Conservation (phyloP, 192 early-diverging fungal species). For the Mycoemilia scoparia region DNA sequence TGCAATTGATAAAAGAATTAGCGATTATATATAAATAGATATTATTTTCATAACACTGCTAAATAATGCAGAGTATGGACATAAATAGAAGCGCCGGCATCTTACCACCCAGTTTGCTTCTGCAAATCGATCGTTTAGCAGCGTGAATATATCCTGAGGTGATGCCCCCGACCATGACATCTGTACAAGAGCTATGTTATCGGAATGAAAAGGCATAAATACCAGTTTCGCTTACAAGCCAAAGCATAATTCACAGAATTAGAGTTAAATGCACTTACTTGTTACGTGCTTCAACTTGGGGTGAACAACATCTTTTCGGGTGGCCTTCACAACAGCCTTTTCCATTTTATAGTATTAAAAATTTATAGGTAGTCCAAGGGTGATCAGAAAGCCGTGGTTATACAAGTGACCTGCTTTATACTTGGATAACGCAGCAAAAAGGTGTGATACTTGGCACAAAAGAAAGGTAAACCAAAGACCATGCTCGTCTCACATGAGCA, state of each 20-base stretch:
- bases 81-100: too few species aligned
- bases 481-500: too few species aligned
- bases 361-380: constrained; percentile 1
- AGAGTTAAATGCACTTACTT: constrained; percentile 15
- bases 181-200: constrained; percentile 25
- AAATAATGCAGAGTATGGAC: too few species aligned
- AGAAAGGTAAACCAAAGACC: too few species aligned
- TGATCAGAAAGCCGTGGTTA: too few species aligned
- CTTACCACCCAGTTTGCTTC: constrained; percentile 33
- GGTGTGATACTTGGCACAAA: too few species aligned
- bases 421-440: too few species aligned
- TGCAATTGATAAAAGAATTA: constrained; percentile 1
- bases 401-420: too few species aligned
- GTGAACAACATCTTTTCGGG: constrained; percentile 27
- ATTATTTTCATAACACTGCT: constrained; percentile 1
- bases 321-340: constrained; percentile 33
- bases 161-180: constrained; percentile 24
- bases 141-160: constrained; percentile 30
- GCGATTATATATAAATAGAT: neutral
- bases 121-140: constrained; percentile 26
- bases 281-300: constrained; percentile 36
- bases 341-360: constrained; percentile 16
- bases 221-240: too few species aligned
- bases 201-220: neutral
- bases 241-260: neutral